Base-by-base conservation (phyloP, 169 alveolate genomes). In the Theileria parva region DNA sequence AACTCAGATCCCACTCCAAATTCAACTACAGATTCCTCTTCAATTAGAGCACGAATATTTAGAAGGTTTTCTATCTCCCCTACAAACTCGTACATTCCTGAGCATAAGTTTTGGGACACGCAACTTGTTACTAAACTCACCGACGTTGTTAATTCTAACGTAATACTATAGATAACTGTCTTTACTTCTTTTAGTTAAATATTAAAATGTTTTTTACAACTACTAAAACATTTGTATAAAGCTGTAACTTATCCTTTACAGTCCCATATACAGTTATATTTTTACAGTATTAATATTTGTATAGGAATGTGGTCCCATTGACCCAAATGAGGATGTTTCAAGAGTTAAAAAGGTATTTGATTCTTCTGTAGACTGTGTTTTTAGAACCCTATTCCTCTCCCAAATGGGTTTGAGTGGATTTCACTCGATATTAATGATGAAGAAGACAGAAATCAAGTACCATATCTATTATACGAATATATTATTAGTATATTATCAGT, bases 61-160 rank as follows among this genome's bases (percentile, higher is more conserved):
- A 44, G 53, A 44, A 44, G 17, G 53, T 44, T 44, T 7, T 44
- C 53, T 44, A 4, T 44, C 17, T 44, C 53, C 53, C 53, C 12
- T 1, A 44, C 53, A 44, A 44, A 13, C 53, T 44, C 53, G 8
- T 44, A 44, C 53, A 44, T 44, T 44, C 53, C 53, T 39, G 91
- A 81, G 64, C 98, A 96, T 87, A 89, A 93, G 61, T 97, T 97
- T 91, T 97, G 99, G 99, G 92, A 95, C 80, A 95, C 98, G 0
- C 98, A 97, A 79, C 99, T 98, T 61, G 98, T 97, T 37, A 96
- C 97, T n/a, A 88, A 94, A 77, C 87, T 93, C 37, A 72, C 90
- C 63, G 95, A 94, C 19, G 93, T 92, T n/a, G 80, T 86, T 25
- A 74, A 71, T 28, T 80, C 67, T 51, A 75, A 75, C 75, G 95